Conservation (phyloP, 2,329 filamentous ascomycete species). For the Sphaceloma murrayae region DNA sequence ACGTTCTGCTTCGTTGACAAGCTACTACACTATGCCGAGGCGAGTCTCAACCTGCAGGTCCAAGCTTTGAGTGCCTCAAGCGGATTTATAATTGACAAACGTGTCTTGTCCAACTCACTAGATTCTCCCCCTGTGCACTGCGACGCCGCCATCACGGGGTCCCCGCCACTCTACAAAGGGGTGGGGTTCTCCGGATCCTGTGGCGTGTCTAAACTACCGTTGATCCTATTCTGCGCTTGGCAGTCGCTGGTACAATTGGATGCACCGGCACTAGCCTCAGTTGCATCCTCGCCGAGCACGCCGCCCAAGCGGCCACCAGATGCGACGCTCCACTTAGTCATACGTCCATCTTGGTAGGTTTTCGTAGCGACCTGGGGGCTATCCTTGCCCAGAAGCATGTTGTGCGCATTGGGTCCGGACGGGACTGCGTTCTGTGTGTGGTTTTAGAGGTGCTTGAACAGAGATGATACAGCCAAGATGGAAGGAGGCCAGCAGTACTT, state of each 20-base stretch:
- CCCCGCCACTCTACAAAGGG: conserved; percentile 1
- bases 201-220: neutral
- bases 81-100: too few relatives aligned
- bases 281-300: conserved; percentile 8
- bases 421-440: neutral
- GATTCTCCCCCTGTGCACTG: neutral
- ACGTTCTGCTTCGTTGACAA: too few relatives aligned
- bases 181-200: conserved; percentile 4
- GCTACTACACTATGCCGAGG: too few relatives aligned
- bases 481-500: neutral
- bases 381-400: conserved; percentile 6
- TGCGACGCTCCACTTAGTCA: conserved; percentile 10
- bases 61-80: too few relatives aligned
- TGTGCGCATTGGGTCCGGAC: neutral
- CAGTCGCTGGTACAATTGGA: conserved; percentile 8
- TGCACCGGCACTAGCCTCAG: neutral
- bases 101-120: neutral
- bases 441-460: neutral
- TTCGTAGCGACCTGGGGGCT: conserved; percentile 9
- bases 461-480: neutral
- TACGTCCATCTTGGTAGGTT: conserved; percentile 5
- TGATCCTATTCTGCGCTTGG: conserved; percentile 10
- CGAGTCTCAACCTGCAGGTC: too few relatives aligned
- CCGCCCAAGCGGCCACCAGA: conserved; percentile 1
- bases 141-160: too few relatives aligned